phyloP scores from a whole-genome alignment of 2,329 filamentous ascomycete species.

The Ophiostoma quercus region DNA sequence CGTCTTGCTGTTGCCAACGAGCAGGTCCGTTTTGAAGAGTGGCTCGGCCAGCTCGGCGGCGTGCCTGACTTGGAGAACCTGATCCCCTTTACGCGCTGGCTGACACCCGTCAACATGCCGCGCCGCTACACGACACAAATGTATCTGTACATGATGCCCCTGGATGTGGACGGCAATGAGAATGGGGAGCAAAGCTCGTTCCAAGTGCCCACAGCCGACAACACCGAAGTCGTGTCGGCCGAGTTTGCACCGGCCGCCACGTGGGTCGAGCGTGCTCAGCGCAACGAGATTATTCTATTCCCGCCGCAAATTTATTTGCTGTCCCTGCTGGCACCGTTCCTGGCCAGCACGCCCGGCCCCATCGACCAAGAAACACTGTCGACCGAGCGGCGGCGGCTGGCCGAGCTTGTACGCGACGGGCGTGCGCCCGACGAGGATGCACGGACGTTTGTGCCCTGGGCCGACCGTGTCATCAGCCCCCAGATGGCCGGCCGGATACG shows the following conservation, averaged over 20 bases:
- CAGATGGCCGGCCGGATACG: conserved; percentile 41
- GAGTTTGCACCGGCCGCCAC: conserved; percentile 64
- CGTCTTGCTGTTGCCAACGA: conserved; percentile 64
- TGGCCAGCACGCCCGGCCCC: conserved; percentile 32
- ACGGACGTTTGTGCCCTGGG: conserved; percentile 41
- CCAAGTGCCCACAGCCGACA: conserved; percentile 43
- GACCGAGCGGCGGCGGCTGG: conserved; percentile 48
- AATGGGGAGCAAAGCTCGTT: conserved; percentile 29
- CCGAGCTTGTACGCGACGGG: conserved; percentile 47
- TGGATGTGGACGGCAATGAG: conserved; percentile 32
- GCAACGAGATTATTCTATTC: conserved; percentile 72
- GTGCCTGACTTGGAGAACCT: conserved; percentile 60
- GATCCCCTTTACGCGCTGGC: conserved; percentile 83
- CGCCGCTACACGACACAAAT: conserved; percentile 91
- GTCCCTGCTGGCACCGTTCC: conserved; percentile 50
- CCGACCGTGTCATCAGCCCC: conserved; percentile 58
- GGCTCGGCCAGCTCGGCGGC: conserved; percentile 53
- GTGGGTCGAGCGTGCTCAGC: conserved; percentile 62
- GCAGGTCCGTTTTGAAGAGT: conserved; percentile 60
- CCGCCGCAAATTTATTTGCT: conserved; percentile 82
- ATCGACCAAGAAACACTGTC: conserved; percentile 28
- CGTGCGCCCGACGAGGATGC: conserved; percentile 35
- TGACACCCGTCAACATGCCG: conserved; percentile 68
- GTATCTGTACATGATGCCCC: conserved; percentile 86
- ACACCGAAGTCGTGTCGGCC: conserved; percentile 57